phyloP scores from a whole-genome alignment of 192 early-diverging fungal species.

The Pecoramyces ruminantium region DNA sequence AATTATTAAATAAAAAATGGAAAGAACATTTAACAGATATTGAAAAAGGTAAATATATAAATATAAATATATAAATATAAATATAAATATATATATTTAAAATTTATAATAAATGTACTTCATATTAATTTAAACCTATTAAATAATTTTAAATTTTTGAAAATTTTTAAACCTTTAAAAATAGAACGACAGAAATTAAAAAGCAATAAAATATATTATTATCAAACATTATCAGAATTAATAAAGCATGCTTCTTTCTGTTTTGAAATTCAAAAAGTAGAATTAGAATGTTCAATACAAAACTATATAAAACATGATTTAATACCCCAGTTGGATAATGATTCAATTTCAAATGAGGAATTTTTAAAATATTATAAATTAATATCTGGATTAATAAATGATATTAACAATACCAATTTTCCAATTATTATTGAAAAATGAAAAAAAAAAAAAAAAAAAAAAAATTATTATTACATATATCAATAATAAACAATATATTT shows the following conservation, averaged over 20 bases:
- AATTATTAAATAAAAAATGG: neutral
- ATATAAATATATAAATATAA: no score
- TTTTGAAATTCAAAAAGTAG: neutral
- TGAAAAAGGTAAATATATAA: neutral
- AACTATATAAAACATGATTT: neutral
- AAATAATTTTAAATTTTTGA: no score
- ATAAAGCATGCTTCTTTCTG: neutral
- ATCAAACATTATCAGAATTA: neutral
- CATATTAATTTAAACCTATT: no score
- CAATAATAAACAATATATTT: no score
- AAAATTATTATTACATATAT: no score
- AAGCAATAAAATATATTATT: neutral
- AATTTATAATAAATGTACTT: no score
- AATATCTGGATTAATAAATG: neutral
- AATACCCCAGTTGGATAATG: neutral
- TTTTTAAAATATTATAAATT: neutral
- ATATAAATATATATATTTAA: no score
- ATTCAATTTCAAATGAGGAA: neutral
- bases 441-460: neutral
- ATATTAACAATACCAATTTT: neutral
- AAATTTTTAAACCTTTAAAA: no score
- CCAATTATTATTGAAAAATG: neutral
- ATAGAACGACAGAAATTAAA: neutral
- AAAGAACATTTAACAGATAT: neutral
- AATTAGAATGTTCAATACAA: neutral